Evolutionary conservation across 805 yeast species (phyloP).

Genomic region (Wickerhamiella shivajii): DNA sequence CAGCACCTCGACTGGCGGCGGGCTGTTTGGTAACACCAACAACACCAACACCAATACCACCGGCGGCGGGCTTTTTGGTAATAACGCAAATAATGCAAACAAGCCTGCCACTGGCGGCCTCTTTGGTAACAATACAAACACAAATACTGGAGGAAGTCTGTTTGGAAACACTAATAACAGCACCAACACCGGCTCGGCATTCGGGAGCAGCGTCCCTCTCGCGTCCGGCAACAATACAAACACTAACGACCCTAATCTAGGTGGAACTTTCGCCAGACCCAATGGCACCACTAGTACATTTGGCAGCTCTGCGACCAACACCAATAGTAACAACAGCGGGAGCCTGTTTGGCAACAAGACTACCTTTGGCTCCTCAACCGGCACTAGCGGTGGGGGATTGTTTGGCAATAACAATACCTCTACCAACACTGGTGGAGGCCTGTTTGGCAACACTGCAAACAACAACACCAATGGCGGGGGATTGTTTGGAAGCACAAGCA

Average conservation of each 20-base stretch:
- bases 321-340: conserved; percentile 10
- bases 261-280: conserved; percentile 25
- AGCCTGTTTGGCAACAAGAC: conserved; percentile 10
- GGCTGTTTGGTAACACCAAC: conserved; percentile 15
- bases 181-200: conserved; percentile 1
- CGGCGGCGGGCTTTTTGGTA: conserved; percentile 7
- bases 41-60: conserved; percentile 10
- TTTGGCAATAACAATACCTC: conserved; percentile 11
- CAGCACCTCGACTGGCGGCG: conserved; percentile 13
- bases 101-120: conserved; percentile 2
- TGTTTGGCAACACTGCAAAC: conserved; percentile 20
- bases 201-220: too few relatives aligned
- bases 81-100: background rate
- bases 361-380: conserved; percentile 8
- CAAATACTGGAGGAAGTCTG: too few relatives aligned
- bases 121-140: too few relatives aligned
- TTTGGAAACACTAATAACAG: conserved; percentile 15
- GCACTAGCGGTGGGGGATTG: conserved; percentile 14
- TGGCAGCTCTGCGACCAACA: conserved; percentile 11
- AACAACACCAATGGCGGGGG: conserved; percentile 16
- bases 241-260: conserved; percentile 9
- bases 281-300: conserved; percentile 12
- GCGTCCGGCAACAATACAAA: too few relatives aligned
- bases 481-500: conserved; percentile 14
- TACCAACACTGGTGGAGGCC: conserved; percentile 13